phyloP scores from a whole-genome alignment of 352 stramenopile genomes.

The Pythium guiyangense region DNA sequence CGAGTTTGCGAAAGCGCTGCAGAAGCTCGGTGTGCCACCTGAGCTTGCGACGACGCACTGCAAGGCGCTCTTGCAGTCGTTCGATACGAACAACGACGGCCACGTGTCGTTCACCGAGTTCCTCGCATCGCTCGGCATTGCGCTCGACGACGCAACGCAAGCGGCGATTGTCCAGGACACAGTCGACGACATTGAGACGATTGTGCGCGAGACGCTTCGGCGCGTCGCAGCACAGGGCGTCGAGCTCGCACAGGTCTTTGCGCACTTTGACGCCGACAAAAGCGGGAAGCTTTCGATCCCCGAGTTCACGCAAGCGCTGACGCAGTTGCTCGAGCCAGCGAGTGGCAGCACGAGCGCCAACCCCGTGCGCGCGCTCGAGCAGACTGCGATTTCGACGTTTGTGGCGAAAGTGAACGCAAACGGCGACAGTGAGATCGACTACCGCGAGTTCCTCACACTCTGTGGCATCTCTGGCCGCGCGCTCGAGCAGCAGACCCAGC shows the following conservation, averaged over 20 bases:
- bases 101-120: conserved; percentile 83
- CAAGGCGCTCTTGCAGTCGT: conserved; percentile 31
- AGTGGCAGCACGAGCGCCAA: conserved; percentile 1
- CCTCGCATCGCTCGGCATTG: conserved; percentile 45
- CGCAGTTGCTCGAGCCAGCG: conserved; percentile 29
- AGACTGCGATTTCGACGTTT: conserved; percentile 32
- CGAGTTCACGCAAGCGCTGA: conserved; percentile 49
- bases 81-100: conserved; percentile 60
- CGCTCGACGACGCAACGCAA: conserved; percentile 38
- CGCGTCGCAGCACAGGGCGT: conserved; percentile 45
- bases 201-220: conserved; percentile 39
- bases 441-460: conserved; percentile 59
- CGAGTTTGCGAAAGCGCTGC: conserved; percentile 48
- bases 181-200: conserved; percentile 36
- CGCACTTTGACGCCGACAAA: conserved; percentile 61
- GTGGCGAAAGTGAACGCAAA: conserved; percentile 60
- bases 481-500: conserved; percentile 11
- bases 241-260: conserved; percentile 54
- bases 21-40: conserved; percentile 39
- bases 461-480: conserved; percentile 32
- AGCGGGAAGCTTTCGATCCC: conserved; percentile 49
- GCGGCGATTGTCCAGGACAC: conserved; percentile 36
- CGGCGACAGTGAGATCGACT: conserved; percentile 55
- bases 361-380: conserved; percentile 33
- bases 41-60: conserved; percentile 13